A percentile compares a stretch with the other conserved stretches of the same genome.
These are phyloP conservation scores for Juglanconis oblonga DNA, from an alignment of 2,329 filamentous ascomycete species.

Conservation along the genomic window DNA sequence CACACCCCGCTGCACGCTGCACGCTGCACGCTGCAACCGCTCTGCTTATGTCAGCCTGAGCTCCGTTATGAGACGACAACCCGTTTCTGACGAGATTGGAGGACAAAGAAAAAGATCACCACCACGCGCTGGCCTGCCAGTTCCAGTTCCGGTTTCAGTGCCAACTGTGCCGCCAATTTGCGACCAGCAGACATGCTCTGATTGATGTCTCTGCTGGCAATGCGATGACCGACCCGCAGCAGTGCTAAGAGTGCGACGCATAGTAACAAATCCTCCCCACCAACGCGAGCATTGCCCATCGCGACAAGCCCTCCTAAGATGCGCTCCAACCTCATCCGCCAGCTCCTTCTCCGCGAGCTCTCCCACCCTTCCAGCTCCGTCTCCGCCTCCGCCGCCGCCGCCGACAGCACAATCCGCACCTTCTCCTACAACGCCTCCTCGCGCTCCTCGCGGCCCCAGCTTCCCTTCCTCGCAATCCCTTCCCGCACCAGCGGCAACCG, in stretches of 20 bases:
- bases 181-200: background rate
- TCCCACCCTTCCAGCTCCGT: constrained; percentile 24
- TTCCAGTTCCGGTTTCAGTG: background rate
- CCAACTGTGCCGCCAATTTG: background rate
- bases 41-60: constrained; percentile 6
- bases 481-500: constrained; percentile 28
- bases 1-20: no score
- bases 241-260: background rate
- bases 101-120: background rate
- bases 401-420: constrained; percentile 27
- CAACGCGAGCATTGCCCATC: background rate
- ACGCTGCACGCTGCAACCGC: background rate
- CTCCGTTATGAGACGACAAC: background rate
- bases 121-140: no score
- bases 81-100: background rate
- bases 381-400: constrained; percentile 19
- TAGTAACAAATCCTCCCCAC: background rate
- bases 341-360: constrained; percentile 26
- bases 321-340: constrained; percentile 38
- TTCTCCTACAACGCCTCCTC: constrained; percentile 59
- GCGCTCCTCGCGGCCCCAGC: constrained; percentile 38
- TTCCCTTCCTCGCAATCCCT: constrained; percentile 50
- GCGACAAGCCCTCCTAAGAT: constrained; percentile 24
- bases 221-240: background rate
- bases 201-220: background rate